These are phyloP conservation scores for Abelmoschus esculentus DNA, from an alignment of 345 rosid species.

Conservation along the genomic window DNA sequence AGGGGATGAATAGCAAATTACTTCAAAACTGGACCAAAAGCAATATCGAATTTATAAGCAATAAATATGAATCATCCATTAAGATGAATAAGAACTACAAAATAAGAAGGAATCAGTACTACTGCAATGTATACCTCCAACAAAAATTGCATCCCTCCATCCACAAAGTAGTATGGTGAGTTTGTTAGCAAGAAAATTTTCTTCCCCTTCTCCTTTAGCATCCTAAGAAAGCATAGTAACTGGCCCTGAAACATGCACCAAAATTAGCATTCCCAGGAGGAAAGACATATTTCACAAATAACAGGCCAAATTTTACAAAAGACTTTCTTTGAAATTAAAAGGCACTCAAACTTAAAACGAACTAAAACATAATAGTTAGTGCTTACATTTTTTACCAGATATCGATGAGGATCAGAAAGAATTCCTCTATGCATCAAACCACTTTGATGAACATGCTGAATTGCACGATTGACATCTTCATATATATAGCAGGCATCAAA, in stretches of 20 bases:
- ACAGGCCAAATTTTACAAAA: not conserved
- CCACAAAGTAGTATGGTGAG: conserved; percentile 91
- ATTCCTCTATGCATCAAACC: conserved; percentile 88
- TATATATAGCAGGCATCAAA: conserved; percentile 91
- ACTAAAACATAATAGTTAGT: not conserved
- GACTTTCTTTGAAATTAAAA: conserved; percentile 3
- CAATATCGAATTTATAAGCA: not conserved
- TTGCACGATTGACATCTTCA: conserved; percentile 86
- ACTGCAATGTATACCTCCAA: conserved; percentile 55
- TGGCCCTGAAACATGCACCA: conserved; percentile 43
- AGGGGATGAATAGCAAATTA: not conserved
- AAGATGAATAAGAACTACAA: not conserved
- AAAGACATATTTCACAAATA: conserved; percentile 3
- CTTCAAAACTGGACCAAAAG: not conserved
- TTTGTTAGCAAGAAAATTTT: conserved; percentile 86
- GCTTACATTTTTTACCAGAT: conserved; percentile 75
- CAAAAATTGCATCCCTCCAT: conserved; percentile 94
- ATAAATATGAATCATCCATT: not conserved
- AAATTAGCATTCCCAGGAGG: conserved; percentile 1
- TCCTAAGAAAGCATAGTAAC: conserved; percentile 53
- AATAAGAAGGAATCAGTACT: not conserved
- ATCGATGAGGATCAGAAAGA: conserved; percentile 73
- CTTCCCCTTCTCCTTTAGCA: conserved; percentile 85
- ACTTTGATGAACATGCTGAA: conserved; percentile 92
- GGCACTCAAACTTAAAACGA: not conserved